Conservation (phyloP, 306 rosid species). For the Trifolium pratense region DNA sequence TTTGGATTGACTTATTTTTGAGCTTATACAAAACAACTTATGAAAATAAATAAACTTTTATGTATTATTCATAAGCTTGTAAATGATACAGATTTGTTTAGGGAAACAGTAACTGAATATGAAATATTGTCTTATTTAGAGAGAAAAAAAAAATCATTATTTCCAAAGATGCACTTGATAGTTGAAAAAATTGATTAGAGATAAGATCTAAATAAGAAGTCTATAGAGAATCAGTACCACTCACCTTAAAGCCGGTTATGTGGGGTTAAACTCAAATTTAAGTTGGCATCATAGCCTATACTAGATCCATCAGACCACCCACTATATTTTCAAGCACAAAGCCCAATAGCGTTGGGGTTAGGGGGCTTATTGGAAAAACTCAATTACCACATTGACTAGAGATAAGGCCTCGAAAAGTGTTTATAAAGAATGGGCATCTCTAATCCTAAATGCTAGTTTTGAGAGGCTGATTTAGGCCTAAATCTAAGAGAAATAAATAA, state of each 20-base stretch:
- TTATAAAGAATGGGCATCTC: not conserved
- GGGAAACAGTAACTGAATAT: not conserved
- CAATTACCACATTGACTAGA: not conserved
- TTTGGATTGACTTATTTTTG: too few relatives aligned
- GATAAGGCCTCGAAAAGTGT: not conserved
- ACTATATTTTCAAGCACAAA: not conserved
- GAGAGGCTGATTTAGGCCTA: too few relatives aligned
- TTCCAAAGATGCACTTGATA: not conserved
- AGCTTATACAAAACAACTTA: too few relatives aligned
- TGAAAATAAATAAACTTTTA: too few relatives aligned
- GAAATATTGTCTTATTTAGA: not conserved
- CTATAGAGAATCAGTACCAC: not conserved
- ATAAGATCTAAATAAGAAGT: not conserved
- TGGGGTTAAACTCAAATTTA: not conserved
- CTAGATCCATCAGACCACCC: too few relatives aligned
- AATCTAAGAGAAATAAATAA: constrained; percentile 12
- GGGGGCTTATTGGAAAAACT: not conserved
- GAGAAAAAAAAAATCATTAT: not conserved
- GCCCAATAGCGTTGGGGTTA: not conserved
- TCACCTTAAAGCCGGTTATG: not conserved
- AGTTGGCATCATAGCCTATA: not conserved
- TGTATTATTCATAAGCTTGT: too few relatives aligned
- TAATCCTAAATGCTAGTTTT: too few relatives aligned
- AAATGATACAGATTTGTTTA: not conserved
- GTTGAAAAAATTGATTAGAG: too few relatives aligned